Base-by-base conservation (phyloP, 2,329 filamentous ascomycete species). In the Aspergillus pseudoviridinutans region DNA sequence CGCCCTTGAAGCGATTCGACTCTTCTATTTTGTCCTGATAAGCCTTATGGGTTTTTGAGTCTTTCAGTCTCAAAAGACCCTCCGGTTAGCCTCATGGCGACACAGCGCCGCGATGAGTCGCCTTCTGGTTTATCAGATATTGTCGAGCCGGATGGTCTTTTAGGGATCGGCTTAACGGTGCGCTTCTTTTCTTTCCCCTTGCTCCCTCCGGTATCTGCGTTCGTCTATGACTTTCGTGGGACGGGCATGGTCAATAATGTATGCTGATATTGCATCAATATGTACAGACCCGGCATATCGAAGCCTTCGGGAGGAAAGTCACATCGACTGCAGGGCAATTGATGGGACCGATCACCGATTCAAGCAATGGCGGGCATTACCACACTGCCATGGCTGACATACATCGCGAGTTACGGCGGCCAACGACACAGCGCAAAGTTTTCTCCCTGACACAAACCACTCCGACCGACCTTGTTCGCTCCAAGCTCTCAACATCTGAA, bases 251-350 rank as follows among this genome's bases (percentile, higher is more conserved):
- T 17, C 10, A 5, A 7, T 22, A 22, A 1, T 24, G 24, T 47
- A 47, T 46, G 61, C 57, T 66, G 58, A 66, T 61, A 32, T 53
- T 49, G 35, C 47, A 50, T 20, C 29, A 38, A 27, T 55, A 49
- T 51, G 46, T 42, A 53, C 65, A 96, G 92, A 87, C 91, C 55
- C 89, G 91, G 68, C 90, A 94, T 63, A 80, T 97, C 67, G 92
- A 97, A 78, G 90, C 91, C 55, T 97, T 99, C 76, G 87, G 92
- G 65, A 87, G 93, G 71, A 99, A 97, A 78, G 92, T 97, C 61
- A 94, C 92, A 29, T 91, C 91, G 28, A 97, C 94, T 22, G 94
- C 94, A 56, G 90, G 87, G 69, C 92, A 96, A 74, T 82, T 99
- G 65, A 96, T 97, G 69, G 88, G 84, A 49, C 86, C 88, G 50